Evolutionary conservation across 176 grass and related monocot genomes (phyloP), one percentile per base, ranked within the genome.

Genomic region (Phragmites australis): DNA sequence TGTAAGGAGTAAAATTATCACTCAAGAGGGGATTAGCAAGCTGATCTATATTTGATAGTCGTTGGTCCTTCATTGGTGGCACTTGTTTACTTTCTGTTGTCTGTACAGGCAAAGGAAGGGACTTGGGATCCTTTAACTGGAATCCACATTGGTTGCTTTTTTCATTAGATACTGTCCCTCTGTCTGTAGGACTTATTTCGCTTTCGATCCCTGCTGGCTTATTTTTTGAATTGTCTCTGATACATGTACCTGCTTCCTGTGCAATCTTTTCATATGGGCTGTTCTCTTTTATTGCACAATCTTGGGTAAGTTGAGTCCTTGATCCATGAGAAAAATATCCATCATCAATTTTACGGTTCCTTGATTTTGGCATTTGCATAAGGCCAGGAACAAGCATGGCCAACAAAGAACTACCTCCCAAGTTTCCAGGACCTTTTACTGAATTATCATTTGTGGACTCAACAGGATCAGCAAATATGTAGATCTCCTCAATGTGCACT

Each of bases 401-500:
- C 50, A 93, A 82, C 39, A 95, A 76, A 82, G 96, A 95, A 88
- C 87, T 90, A 78, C 75, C 82, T 53, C 81, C 87, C 10, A 85
- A 79, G 68, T 86, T 89, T 79, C 78, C 88, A 70, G 59, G 71
- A 54, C 72, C 19, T 7, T 23, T 60, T 85, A 67, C 57, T 66
- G 75, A 64, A 74, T 79, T 72, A 71, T 90, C 87, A 65, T 73
- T 66, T 40, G 67, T 63, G 63, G 55, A 57, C 62, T 91, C 93
- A 67, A 91, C 59, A 76, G 84, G 97, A 81, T 99, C 86, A 73
- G 79, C 88, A 86, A 79, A 91, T 86, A 99, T 86, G 82, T 93
- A 95, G 66, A 99, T 93, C 75, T 95, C 93, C 46, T 91, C 89
- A n/a, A 99, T 82, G 72, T 93, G 90, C 74, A 95, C 84, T 79